Evolutionary conservation across 1,284 basidiomycete genomes (phyloP).

Genomic region (Cutaneotrichosporon daszewskae): DNA sequence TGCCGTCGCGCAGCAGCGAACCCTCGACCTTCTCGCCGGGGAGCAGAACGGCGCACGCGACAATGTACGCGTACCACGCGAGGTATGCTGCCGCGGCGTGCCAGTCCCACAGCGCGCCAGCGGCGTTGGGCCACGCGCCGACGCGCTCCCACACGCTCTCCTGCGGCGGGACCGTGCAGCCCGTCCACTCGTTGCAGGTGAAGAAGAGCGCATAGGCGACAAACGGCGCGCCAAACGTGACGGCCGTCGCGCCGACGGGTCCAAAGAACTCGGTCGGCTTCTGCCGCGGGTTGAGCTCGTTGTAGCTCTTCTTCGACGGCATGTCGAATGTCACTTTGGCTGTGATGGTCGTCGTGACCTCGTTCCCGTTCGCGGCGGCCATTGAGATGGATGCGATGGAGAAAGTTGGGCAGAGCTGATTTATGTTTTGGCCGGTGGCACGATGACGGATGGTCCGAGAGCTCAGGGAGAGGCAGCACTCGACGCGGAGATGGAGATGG

Average conservation of each 20-base stretch:
- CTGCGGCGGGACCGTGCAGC: conserved; percentile 54
- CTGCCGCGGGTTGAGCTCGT: conserved; percentile 49
- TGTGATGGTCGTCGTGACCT: conserved; percentile 39
- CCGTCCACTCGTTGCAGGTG: conserved; percentile 71
- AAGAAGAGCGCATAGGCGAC: conserved; percentile 76
- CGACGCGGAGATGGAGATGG: too few species aligned
- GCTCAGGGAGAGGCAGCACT: too few species aligned
- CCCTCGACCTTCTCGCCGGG: conserved; percentile 86
- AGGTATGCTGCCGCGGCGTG: conserved; percentile 71
- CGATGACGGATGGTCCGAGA: too few species aligned
- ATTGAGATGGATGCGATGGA: too few species aligned
- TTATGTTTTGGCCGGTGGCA: too few species aligned
- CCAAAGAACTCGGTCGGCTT: conserved; percentile 79
- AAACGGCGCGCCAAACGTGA: conserved; percentile 68
- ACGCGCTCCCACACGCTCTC: conserved; percentile 15
- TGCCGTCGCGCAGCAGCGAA: conserved; percentile 68
- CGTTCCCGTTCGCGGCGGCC: too few species aligned
- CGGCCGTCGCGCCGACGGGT: conserved; percentile 67
- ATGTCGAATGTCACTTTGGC: conserved; percentile 41
- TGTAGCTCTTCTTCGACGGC: conserved; percentile 37
- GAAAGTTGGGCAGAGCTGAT: too few species aligned
- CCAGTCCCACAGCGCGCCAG: conserved; percentile 65
- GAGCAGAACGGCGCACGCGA: conserved; percentile 73
- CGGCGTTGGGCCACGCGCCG: conserved; percentile 29
- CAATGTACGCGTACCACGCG: conserved; percentile 83